Evolutionary conservation across 2,329 filamentous ascomycete genomes (phyloP).

Genomic region (Fusarium oligoseptatum): DNA sequence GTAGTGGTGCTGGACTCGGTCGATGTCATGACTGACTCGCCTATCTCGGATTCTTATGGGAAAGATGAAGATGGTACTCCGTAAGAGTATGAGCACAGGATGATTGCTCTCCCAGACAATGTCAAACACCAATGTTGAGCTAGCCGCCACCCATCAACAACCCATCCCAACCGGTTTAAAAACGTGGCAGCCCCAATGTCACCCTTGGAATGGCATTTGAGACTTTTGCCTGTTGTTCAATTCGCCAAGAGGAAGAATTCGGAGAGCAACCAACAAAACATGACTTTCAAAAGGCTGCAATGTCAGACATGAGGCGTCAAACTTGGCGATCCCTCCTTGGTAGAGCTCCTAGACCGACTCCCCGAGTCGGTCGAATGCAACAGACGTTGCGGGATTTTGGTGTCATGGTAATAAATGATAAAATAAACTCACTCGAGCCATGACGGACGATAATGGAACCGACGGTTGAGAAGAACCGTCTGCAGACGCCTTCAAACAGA

Average conservation of each 20-base stretch:
- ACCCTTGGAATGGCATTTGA: conserved; percentile 27
- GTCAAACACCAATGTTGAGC: background rate
- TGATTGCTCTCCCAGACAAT: background rate
- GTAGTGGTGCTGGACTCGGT: conserved; percentile 6
- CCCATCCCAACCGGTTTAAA: background rate
- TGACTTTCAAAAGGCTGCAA: background rate
- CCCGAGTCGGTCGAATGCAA: conserved; percentile 1
- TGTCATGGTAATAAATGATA: conserved; percentile 1
- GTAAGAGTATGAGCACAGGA: background rate
- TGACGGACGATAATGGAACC: conserved; percentile 7
- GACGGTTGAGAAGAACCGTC: conserved; percentile 4
- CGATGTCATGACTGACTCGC: background rate
- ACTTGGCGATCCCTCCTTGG: conserved; percentile 7
- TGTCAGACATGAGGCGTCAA: conserved; percentile 11
- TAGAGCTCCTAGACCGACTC: conserved; percentile 12
- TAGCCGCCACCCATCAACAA: background rate
- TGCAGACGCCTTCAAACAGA: conserved; percentile 7
- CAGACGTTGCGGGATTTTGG: conserved; percentile 36
- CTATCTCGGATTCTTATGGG: background rate
- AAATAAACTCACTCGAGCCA: conserved; percentile 4
- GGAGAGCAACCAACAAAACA: background rate
- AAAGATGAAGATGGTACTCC: background rate
- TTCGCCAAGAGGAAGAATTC: background rate
- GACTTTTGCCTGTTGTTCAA: conserved; percentile 4
- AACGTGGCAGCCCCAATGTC: conserved; percentile 9